These are phyloP conservation scores for Amanita molliuscula DNA, from an alignment of 768 basidiomycete genomes.

Conservation along the genomic window DNA sequence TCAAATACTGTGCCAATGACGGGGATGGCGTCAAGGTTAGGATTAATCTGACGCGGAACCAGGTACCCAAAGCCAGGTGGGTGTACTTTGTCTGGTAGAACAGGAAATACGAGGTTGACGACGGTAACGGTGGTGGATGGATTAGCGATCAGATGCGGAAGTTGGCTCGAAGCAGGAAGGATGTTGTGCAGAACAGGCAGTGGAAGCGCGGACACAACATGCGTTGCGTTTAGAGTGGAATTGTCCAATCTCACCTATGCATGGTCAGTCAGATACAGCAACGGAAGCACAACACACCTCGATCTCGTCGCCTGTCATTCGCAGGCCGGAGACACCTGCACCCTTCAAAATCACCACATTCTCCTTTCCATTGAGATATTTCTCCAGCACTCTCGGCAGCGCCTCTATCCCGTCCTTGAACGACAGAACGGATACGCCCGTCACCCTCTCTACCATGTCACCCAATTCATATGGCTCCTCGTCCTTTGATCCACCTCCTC, in stretches of 20 bases:
- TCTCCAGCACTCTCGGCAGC: conserved; percentile 47
- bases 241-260: conserved; percentile 24
- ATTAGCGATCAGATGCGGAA: conserved; percentile 55
- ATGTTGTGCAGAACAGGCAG: conserved; percentile 36
- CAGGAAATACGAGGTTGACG: conserved; percentile 76
- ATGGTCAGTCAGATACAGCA: neutral
- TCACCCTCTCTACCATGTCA: conserved; percentile 34
- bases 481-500: conserved; percentile 9
- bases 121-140: conserved; percentile 77
- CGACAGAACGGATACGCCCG: conserved; percentile 66
- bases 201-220: conserved; percentile 72
- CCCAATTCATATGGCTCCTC: conserved; percentile 38
- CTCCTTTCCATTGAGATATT: conserved; percentile 27
- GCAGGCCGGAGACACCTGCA: conserved; percentile 12
- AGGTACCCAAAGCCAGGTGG: conserved; percentile 93
- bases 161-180: neutral
- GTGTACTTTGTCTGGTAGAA: conserved; percentile 40
- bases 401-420: conserved; percentile 68
- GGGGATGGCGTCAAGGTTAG: conserved; percentile 20
- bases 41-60: conserved; percentile 59
- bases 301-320: conserved; percentile 21
- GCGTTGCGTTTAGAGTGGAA: conserved; percentile 28
- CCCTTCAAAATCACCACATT: conserved; percentile 52
- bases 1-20: conserved; percentile 89
- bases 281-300: conserved; percentile 26